Evolutionary conservation across 768 basidiomycete species (phyloP).

Genomic region (Boletus reticuloceps): DNA sequence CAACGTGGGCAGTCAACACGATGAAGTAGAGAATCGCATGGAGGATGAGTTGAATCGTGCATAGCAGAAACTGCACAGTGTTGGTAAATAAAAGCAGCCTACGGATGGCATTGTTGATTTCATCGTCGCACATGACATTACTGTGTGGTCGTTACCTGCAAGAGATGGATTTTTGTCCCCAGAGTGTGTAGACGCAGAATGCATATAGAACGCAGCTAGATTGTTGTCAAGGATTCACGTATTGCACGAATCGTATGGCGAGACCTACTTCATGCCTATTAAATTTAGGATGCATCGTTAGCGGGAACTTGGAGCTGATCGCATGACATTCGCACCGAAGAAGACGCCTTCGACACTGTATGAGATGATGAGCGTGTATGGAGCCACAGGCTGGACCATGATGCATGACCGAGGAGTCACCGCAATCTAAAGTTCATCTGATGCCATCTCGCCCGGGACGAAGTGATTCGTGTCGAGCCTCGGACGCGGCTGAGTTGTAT

Average conservation of each 20-base stretch:
- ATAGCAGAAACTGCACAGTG: constrained; percentile 18
- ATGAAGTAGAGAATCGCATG: constrained; percentile 1
- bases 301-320: neutral
- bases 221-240: neutral
- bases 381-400: constrained; percentile 4
- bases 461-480: too few species aligned
- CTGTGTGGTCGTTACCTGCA: constrained; percentile 3
- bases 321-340: constrained; percentile 12
- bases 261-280: constrained; percentile 16
- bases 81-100: constrained; percentile 13
- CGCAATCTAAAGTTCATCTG: neutral
- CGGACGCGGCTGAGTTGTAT: too few species aligned
- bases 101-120: neutral
- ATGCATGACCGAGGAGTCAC: neutral
- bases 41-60: constrained; percentile 4
- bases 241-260: neutral
- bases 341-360: constrained; percentile 13
- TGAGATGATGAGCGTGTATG: constrained; percentile 2
- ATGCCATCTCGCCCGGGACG: too few species aligned
- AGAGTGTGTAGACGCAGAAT: constrained; percentile 15
- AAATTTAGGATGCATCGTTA: neutral
- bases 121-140: neutral
- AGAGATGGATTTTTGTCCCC: constrained; percentile 5
- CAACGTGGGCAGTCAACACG: neutral
- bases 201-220: constrained; percentile 13